Conservation (phyloP, 2,329 filamentous ascomycete genomes). For the Nigrograna mackinnonii region DNA sequence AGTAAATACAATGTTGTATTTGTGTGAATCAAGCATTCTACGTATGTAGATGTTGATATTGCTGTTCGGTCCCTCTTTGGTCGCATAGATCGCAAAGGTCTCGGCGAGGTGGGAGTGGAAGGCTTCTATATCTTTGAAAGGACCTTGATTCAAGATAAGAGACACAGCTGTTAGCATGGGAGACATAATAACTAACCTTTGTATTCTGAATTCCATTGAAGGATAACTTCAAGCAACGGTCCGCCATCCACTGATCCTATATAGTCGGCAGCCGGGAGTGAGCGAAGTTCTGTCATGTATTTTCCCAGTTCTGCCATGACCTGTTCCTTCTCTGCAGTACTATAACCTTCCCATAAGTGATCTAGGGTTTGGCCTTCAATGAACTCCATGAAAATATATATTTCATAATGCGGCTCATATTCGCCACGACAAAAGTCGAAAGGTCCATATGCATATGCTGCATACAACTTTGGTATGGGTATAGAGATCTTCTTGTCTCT, state of each 20-base stretch:
- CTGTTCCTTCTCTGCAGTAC: conserved; percentile 15
- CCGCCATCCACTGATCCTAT: conserved; percentile 19
- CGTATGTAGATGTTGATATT: conserved; percentile 15
- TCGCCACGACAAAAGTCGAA: no score
- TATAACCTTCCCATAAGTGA: conserved; percentile 3
- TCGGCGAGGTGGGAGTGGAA: conserved; percentile 18
- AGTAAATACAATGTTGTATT: conserved; percentile 25
- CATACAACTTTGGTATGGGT: no score
- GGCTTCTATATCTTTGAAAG: conserved; percentile 15
- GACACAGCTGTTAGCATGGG: conserved; percentile 5
- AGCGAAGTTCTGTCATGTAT: conserved; percentile 18
- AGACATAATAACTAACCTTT: conserved; percentile 13
- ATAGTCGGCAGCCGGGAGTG: conserved; percentile 14
- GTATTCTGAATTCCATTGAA: conserved; percentile 20
- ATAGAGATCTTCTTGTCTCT: no score
- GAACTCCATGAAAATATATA: conserved; percentile 1
- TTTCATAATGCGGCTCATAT: no score
- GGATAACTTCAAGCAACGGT: conserved; percentile 22
- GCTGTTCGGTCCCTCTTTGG: conserved; percentile 16
- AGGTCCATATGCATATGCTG: no score
- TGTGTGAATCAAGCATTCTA: conserved; percentile 15
- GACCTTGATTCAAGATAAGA: conserved; percentile 17
- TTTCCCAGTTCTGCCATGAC: conserved; percentile 17
- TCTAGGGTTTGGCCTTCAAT: neutral
- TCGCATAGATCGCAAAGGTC: no score